Base-by-base conservation (phyloP, 495 filamentous ascomycete species). In the Aspergillus asperescens region DNA sequence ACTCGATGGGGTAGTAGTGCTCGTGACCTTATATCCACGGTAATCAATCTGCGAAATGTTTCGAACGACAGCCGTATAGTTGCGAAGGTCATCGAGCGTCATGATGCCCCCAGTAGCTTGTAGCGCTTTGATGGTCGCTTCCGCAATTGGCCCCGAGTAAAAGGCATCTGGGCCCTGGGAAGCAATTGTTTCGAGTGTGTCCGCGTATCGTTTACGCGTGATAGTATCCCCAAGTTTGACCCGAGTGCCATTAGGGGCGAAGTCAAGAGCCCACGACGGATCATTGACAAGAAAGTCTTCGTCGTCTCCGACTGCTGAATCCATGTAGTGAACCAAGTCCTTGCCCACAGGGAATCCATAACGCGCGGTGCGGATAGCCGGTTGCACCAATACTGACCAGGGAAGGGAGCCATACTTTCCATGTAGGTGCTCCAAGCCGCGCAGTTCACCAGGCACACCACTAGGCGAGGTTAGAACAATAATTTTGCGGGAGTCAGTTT, bases 391-490 rank as follows among this genome's bases (percentile, higher is more conserved):
- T 0, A 71, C 64, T n/a, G 73, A 67, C 89, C 89, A 94, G 0
- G 83, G 76, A 0, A 90, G 74, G 29, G 64, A 70, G 24, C 87
- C 88, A 56, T 89, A 89, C 5, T 84, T 81, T 22, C 75, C 74
- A 59, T 95, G 90, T 5, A 94, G 68, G 58, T 85, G 77, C 60
- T 88, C 83, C 16, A 95, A 65, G 3, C 91, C 91, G 10, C 82
- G 76, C 10, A 95, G 55, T 68, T 96, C 91, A 1, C 91, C 88
- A 0, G 91, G 91, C 4, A 95, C 81, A 32, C 85, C 90, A 57
- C 84, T 39, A 31, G 7, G 32, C 3, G 22, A 39, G 15, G 25
- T 57, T 43, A 44, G 41, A n/a, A 16, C 8, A 13, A n/a, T n/a
- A 1, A n/a, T 4, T 35, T 34, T 39, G 37, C 16, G 38, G 3